Base-by-base conservation (phyloP, 2,329 filamentous ascomycete species). In the Alternaria tenuissima region DNA sequence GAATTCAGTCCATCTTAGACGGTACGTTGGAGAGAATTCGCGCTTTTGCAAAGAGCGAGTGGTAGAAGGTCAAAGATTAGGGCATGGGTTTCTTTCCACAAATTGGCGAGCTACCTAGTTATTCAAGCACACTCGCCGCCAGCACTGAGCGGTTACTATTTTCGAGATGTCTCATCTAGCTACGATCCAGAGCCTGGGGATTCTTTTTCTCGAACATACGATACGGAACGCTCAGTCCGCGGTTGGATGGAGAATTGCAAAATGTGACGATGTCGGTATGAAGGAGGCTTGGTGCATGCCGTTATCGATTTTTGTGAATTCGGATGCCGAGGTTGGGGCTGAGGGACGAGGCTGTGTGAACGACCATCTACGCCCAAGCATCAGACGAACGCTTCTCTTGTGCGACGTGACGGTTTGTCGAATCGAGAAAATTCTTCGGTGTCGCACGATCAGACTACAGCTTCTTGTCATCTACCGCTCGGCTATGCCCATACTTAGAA, bases 71-170 rank as follows among this genome's bases (percentile, higher is more conserved):
- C n/a, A 11, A 48, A 18, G 12, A 48, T 48, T 20, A 18, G 4
- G 30, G 20, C 30, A 24, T 22, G 14, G 5, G 5, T 14, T 18
- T 20, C 26, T 36, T 36, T 48, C 46, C 30, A 48, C 30, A 24
- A 22, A 16, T 32, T 24, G 12, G 32, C 18, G 18, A 48, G 46
- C 20, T 48, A 34, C 18, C 3, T 24, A 7, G 30, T 7, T 48
- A 36, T 34, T 30, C 28, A 49, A 24, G 30, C 46, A 49, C 46
- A 26, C 34, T 49, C 46, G 32, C 32, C 47, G 78, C 82, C 39
- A 34, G 46, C 32, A 49, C 30, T 82, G 77, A 83, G 82, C 55
- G 81, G 83, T 47, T 76, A 75, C 9, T 79, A 82, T 66, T 77
- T 73, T 55, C 67, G 75, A 32, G 79, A 82, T 53, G 80, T 66